Percentiles rank a stretch among this genome's conserved stretches.
Conservation (phyloP, 1,139 yeast genomes). For the Lipomyces yarrowii region DNA sequence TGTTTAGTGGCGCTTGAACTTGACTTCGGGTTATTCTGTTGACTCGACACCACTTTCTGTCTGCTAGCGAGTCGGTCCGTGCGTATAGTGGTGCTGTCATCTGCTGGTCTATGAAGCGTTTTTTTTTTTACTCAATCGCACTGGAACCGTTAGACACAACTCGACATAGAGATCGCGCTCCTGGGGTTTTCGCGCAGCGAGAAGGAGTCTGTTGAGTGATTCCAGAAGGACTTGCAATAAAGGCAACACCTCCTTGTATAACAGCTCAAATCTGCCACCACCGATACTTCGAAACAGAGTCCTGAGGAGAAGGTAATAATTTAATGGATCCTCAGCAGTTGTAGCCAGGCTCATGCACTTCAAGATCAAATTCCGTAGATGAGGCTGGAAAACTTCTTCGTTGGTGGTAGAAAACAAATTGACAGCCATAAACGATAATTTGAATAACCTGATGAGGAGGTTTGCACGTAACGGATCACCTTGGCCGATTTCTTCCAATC, state of each 20-base stretch:
- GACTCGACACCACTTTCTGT: too few relatives aligned
- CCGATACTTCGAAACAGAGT: conserved; percentile 92
- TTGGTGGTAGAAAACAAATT: conserved; percentile 85
- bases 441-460: conserved; percentile 81
- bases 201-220: conserved; percentile 78
- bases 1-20: too few relatives aligned
- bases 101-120: too few relatives aligned
- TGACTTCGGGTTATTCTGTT: too few relatives aligned
- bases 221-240: conserved; percentile 83
- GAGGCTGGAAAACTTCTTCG: conserved; percentile 85
- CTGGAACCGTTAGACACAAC: conserved; percentile 93
- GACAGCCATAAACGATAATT: conserved; percentile 93
- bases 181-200: conserved; percentile 82
- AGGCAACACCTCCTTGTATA: conserved; percentile 92
- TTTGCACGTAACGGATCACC: conserved; percentile 78
- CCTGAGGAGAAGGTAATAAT: conserved; percentile 83
- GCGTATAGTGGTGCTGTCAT: too few relatives aligned
- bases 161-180: conserved; percentile 95
- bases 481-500: conserved; percentile 77
- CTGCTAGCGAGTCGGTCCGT: too few relatives aligned
- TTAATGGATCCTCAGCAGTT: conserved; percentile 88
- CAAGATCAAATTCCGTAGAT: conserved; percentile 77
- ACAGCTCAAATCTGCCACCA: conserved; percentile 90
- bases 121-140: conserved; percentile 80
- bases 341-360: conserved; percentile 81